Evolutionary conservation across 805 yeast species (phyloP).

Genomic region (Osmozyma mogii): DNA sequence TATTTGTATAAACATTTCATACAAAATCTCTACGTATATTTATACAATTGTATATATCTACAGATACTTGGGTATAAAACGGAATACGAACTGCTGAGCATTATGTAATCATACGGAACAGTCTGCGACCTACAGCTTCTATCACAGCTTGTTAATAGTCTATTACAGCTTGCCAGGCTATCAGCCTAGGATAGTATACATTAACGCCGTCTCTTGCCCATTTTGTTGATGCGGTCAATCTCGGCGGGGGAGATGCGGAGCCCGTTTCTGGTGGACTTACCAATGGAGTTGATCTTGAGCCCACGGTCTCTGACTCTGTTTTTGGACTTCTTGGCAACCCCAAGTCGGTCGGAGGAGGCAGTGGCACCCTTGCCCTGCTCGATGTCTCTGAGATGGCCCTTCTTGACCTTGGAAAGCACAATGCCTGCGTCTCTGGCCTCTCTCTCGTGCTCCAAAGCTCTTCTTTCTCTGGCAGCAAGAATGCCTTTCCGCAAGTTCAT

Average conservation of each 20-base stretch:
- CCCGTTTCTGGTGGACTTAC: slow-evolving; percentile 74
- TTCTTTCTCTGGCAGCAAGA: slow-evolving; percentile 46
- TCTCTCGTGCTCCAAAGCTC: slow-evolving; percentile 51
- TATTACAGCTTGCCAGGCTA: too few relatives aligned
- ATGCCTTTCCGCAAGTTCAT: slow-evolving; percentile 85
- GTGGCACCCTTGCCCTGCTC: slow-evolving; percentile 49
- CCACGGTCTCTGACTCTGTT: slow-evolving; percentile 63
- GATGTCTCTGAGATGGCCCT: slow-evolving; percentile 56
- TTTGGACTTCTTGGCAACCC: slow-evolving; percentile 32
- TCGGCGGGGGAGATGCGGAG: slow-evolving; percentile 62
- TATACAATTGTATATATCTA: too few relatives aligned
- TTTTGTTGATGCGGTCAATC: slow-evolving; percentile 38
- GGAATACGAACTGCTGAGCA: too few relatives aligned
- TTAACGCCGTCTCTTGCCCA: slow-evolving; percentile 5
- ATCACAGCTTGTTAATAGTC: too few relatives aligned
- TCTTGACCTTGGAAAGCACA: slow-evolving; percentile 61
- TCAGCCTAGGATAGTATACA: too few relatives aligned
- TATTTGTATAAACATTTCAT: too few relatives aligned
- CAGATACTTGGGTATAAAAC: too few relatives aligned
- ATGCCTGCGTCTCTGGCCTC: slow-evolving; percentile 90
- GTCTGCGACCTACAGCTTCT: too few relatives aligned
- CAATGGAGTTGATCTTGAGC: slow-evolving; percentile 66
- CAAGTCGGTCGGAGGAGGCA: slow-evolving; percentile 43
- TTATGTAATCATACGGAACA: too few relatives aligned
- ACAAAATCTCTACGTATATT: too few relatives aligned